These are phyloP conservation scores for Bipolaris bicolor DNA, from an alignment of 2,329 filamentous ascomycete genomes.

Conservation along the genomic window DNA sequence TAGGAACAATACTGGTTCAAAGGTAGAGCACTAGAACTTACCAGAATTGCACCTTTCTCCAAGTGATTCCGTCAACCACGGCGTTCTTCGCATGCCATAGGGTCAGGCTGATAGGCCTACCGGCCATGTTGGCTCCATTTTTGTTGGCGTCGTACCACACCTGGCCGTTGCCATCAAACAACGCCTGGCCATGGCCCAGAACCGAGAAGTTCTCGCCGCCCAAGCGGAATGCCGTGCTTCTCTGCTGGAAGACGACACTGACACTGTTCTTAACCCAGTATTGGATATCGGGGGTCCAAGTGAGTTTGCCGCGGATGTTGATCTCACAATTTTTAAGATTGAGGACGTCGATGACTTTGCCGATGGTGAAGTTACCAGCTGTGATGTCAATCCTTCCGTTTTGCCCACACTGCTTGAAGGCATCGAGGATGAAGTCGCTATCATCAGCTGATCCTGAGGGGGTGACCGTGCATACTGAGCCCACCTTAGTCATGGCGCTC, in stretches of 20 bases:
- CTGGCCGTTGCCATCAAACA: constrained; percentile 41
- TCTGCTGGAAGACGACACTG: constrained; percentile 29
- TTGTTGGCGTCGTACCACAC: constrained; percentile 51
- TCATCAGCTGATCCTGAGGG: constrained; percentile 32
- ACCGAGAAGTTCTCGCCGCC: constrained; percentile 35
- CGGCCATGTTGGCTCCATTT: constrained; percentile 51
- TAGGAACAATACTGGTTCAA: not conserved
- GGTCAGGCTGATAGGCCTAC: constrained; percentile 55
- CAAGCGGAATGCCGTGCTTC: constrained; percentile 32
- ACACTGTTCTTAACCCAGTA: constrained; percentile 35
- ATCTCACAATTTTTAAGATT: constrained; percentile 37
- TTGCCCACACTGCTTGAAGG: constrained; percentile 38
- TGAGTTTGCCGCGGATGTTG: constrained; percentile 33
- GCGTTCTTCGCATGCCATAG: constrained; percentile 56
- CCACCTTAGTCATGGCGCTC: constrained; percentile 33
- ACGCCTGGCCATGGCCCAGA: constrained; percentile 30
- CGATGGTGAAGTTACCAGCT: constrained; percentile 34
- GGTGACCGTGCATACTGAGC: constrained; percentile 32
- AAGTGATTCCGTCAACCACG: constrained; percentile 51
- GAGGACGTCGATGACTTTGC: constrained; percentile 37
- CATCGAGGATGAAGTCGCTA: constrained; percentile 32
- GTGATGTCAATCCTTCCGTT: constrained; percentile 35
- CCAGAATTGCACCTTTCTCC: constrained; percentile 60
- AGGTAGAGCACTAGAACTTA: constrained; percentile 4
- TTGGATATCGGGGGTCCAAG: constrained; percentile 36